Evolutionary conservation across 106 monocot species (phyloP).

Genomic region (Platanthera zijinensis): DNA sequence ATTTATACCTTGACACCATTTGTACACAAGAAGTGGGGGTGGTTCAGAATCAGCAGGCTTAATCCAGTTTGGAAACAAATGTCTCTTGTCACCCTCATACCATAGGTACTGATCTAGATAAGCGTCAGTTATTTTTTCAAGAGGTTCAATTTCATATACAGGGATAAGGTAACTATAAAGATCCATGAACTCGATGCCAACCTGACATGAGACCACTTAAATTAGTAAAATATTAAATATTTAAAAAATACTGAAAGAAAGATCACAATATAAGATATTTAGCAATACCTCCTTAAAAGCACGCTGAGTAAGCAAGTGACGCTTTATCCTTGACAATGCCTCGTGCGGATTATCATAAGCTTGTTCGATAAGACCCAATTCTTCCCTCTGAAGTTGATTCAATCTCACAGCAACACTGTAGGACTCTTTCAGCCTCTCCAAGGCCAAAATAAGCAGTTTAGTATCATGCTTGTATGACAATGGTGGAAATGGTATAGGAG

Average conservation of each 20-base stretch:
- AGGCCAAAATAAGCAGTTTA: conserved; percentile 93
- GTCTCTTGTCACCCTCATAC: conserved; percentile 99
- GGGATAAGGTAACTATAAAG: conserved; percentile 96
- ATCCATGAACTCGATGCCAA: conserved; percentile 99
- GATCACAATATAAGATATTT: neutral
- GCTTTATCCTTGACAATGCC: conserved; percentile 93
- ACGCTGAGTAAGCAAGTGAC: conserved; percentile 95
- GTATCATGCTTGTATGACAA: conserved; percentile 99
- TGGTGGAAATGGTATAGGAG: conserved; percentile 97
- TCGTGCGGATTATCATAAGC: conserved; percentile 99
- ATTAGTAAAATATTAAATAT: neutral
- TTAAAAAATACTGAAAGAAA: neutral
- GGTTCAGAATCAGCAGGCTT: conserved; percentile 99
- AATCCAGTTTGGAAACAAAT: conserved; percentile 99
- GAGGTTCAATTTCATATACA: conserved; percentile 99
- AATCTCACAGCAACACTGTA: conserved; percentile 97
- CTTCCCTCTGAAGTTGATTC: conserved; percentile 94
- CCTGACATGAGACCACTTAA: conserved; percentile 34
- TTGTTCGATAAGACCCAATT: conserved; percentile 96
- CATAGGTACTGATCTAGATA: conserved; percentile 99
- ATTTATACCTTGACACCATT: conserved; percentile 99
- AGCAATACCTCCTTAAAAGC: conserved; percentile 89
- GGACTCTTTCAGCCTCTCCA: conserved; percentile 94
- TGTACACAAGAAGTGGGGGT: conserved; percentile 95
- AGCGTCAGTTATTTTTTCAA: conserved; percentile 99